A percentile compares a stretch with the other conserved stretches of the same genome.
These are phyloP conservation scores for Tuber aestivum DNA, from an alignment of 495 filamentous ascomycete genomes.

Conservation along the genomic window DNA sequence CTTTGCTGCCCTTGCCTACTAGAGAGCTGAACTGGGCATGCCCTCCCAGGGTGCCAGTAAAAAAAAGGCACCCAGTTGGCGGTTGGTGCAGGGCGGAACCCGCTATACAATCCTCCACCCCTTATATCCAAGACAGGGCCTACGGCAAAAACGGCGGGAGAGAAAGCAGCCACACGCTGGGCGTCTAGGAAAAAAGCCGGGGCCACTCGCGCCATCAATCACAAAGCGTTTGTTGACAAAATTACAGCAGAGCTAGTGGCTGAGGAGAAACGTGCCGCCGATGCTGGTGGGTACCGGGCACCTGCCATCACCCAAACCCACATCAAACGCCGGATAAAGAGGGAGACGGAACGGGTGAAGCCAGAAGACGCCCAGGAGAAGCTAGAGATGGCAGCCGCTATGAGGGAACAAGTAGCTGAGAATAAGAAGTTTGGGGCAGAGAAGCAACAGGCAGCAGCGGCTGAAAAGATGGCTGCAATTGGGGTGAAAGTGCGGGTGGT, in stretches of 20 bases:
- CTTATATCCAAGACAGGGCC: neutral
- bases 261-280: neutral
- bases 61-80: too few relatives aligned
- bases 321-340: neutral
- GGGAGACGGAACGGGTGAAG: neutral
- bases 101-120: neutral
- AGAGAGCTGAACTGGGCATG: too few relatives aligned
- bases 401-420: neutral
- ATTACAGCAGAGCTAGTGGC: neutral
- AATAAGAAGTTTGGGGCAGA: neutral
- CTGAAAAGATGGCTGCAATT: neutral
- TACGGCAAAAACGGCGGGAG: neutral
- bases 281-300: neutral
- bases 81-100: neutral
- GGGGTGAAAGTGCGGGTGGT: neutral
- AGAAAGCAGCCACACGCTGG: neutral
- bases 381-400: neutral
- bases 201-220: neutral
- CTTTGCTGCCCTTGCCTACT: too few relatives aligned
- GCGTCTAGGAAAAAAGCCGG: neutral
- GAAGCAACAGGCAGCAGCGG: neutral
- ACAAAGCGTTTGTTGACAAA: neutral
- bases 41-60: too few relatives aligned
- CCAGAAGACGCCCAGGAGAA: neutral
- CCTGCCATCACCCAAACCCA: neutral